Conservation (phyloP, 768 basidiomycete genomes). For the Lactarius indigo region DNA sequence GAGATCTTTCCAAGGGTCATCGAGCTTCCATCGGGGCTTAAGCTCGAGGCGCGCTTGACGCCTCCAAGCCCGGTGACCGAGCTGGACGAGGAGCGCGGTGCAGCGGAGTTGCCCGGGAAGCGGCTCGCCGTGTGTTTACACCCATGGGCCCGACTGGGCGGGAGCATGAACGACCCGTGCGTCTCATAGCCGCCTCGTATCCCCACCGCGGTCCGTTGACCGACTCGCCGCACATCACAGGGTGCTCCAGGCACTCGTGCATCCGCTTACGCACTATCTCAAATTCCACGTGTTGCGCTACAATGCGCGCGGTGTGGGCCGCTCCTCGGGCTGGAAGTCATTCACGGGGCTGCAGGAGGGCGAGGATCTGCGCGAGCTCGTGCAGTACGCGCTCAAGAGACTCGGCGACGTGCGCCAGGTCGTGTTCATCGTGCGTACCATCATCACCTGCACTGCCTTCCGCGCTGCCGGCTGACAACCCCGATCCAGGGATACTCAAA, state of each 20-base stretch:
- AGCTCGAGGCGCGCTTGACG: conserved; percentile 20
- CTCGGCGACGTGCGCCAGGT: conserved; percentile 46
- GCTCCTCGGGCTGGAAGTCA: conserved; percentile 68
- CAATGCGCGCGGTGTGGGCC: conserved; percentile 77
- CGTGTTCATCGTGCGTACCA: conserved; percentile 54
- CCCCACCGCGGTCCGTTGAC: neutral
- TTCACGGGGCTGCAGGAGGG: conserved; percentile 70
- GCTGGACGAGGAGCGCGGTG: conserved; percentile 20
- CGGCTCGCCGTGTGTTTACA: conserved; percentile 71
- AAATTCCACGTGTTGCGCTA: conserved; percentile 63
- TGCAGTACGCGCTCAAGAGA: conserved; percentile 48
- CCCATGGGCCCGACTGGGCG: conserved; percentile 86
- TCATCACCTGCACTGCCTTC: neutral
- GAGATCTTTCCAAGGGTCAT: conserved; percentile 18
- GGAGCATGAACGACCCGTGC: conserved; percentile 72
- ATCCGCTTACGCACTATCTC: conserved; percentile 39
- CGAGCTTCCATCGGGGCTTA: conserved; percentile 19
- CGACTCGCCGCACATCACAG: conserved; percentile 34
- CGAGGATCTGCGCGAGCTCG: conserved; percentile 61
- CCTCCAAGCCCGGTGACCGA: conserved; percentile 15
- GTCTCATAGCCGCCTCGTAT: conserved; percentile 31
- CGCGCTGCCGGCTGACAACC: neutral
- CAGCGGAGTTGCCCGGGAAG: conserved; percentile 22
- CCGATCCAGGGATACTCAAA: conserved; percentile 72
- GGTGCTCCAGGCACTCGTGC: conserved; percentile 42